Percentiles rank a stretch among this genome's conserved stretches.
Conservation (phyloP, 495 filamentous ascomycete genomes). For the Sordaria brevicollis region DNA sequence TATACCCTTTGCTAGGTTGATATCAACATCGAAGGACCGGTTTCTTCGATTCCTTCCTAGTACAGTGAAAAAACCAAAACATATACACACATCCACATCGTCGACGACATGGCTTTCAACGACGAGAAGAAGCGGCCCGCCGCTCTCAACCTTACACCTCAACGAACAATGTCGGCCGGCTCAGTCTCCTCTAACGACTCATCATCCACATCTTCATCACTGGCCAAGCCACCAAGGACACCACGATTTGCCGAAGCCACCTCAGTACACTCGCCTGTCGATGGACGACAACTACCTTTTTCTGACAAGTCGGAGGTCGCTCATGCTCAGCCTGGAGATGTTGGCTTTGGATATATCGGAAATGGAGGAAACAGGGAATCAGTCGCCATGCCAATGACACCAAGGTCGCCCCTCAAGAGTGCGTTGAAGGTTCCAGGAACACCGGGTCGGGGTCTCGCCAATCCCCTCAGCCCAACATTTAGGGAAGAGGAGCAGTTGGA, state of each 20-base stretch:
- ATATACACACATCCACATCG: slow-evolving; percentile 2
- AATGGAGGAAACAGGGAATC: slow-evolving; percentile 42
- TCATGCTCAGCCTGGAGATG: slow-evolving; percentile 64
- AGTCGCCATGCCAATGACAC: slow-evolving; percentile 47
- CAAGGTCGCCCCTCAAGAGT: slow-evolving; percentile 70
- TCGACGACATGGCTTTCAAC: slow-evolving; percentile 13
- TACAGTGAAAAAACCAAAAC: slow-evolving; percentile 10
- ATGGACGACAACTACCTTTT: slow-evolving; percentile 54
- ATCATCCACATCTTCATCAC: slow-evolving; percentile 46
- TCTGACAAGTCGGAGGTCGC: slow-evolving; percentile 48
- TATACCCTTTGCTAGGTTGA: slow-evolving; percentile 16
- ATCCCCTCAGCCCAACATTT: slow-evolving; percentile 80
- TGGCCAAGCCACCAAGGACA: slow-evolving; percentile 63
- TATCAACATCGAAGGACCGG: slow-evolving; percentile 19
- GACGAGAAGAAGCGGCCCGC: slow-evolving; percentile 42
- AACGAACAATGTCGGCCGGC: slow-evolving; percentile 36
- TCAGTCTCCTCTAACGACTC: slow-evolving; percentile 45
- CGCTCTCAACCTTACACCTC: slow-evolving; percentile 37
- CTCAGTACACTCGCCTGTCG: slow-evolving; percentile 74
- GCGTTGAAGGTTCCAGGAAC: slow-evolving; percentile 79
- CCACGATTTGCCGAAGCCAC: slow-evolving; percentile 89
- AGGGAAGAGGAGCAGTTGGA: slow-evolving; percentile 74
- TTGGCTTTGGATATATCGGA: slow-evolving; percentile 85
- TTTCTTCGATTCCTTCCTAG: slow-evolving; percentile 23
- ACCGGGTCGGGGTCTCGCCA: slow-evolving; percentile 49